Conservation (phyloP, 2,329 filamentous ascomycete genomes). For the Colletotrichum destructivum region DNA sequence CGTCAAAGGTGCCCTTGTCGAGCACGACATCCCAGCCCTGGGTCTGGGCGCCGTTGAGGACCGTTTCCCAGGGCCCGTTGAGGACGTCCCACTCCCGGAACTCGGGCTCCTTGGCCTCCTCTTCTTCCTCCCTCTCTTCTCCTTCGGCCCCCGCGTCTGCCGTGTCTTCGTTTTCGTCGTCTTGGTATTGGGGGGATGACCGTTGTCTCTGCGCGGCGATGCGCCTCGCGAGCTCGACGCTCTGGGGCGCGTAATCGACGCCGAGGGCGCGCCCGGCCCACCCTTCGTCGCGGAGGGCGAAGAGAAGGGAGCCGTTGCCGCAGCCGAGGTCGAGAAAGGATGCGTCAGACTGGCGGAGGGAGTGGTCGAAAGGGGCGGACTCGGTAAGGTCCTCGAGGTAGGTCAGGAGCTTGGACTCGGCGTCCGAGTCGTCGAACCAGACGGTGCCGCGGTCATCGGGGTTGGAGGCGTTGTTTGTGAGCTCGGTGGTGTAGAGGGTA, state of each 20-base stretch:
- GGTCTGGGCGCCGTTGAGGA: constrained; percentile 50
- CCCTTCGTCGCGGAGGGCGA: constrained; percentile 76
- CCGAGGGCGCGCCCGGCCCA: constrained; percentile 83
- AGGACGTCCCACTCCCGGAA: constrained; percentile 77
- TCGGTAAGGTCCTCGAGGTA: constrained; percentile 66
- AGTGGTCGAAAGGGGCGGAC: constrained; percentile 44
- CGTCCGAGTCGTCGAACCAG: constrained; percentile 96
- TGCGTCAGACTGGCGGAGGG: constrained; percentile 44
- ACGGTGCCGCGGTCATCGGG: constrained; percentile 87
- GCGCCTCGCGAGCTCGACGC: constrained; percentile 79
- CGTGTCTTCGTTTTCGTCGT: constrained; percentile 41
- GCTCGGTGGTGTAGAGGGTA: constrained; percentile 78
- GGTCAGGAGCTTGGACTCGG: constrained; percentile 83
- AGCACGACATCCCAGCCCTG: constrained; percentile 88
- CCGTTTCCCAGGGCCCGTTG: constrained; percentile 53
- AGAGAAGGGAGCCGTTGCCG: constrained; percentile 93
- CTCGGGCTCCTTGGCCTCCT: constrained; percentile 50
- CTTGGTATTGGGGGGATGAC: constrained; percentile 32
- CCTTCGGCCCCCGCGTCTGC: constrained; percentile 43
- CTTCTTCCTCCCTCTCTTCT: constrained; percentile 28
- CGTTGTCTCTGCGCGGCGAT: constrained; percentile 61
- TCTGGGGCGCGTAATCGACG: constrained; percentile 87
- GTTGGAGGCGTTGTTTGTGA: constrained; percentile 79
- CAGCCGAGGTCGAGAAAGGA: constrained; percentile 90
- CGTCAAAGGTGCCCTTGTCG: constrained; percentile 99